phyloP scores from a whole-genome alignment of 2,329 filamentous ascomycete species.

The Nigrospora sphaerica region DNA sequence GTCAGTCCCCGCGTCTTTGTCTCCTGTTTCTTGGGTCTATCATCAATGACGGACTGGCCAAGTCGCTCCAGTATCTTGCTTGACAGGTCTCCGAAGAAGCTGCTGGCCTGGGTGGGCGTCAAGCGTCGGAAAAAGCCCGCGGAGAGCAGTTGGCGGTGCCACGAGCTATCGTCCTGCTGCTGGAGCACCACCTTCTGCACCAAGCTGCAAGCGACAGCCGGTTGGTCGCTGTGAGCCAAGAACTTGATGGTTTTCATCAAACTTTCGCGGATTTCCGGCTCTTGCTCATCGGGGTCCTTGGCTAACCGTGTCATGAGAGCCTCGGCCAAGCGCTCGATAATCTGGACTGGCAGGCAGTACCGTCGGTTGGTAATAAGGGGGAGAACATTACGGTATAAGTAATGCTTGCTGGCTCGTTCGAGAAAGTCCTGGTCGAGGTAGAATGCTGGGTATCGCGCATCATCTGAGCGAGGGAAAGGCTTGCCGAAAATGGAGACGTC shows the following conservation, averaged over 20 bases:
- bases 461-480: slow-evolving; percentile 9
- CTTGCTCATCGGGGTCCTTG: neutral
- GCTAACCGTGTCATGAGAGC: slow-evolving; percentile 7
- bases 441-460: slow-evolving; percentile 12
- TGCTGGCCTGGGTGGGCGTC: slow-evolving; percentile 12
- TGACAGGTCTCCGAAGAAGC: slow-evolving; percentile 19
- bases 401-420: slow-evolving; percentile 8
- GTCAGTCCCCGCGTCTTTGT: neutral
- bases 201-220: slow-evolving; percentile 19
- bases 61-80: slow-evolving; percentile 20
- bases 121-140: slow-evolving; percentile 18
- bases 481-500: slow-evolving; percentile 8
- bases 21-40: neutral
- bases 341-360: slow-evolving; percentile 1
- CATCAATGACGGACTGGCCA: slow-evolving; percentile 5
- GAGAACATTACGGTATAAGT: slow-evolving; percentile 12
- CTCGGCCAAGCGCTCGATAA: slow-evolving; percentile 2
- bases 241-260: slow-evolving; percentile 10
- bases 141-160: slow-evolving; percentile 23
- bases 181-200: slow-evolving; percentile 22
- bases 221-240: slow-evolving; percentile 20
- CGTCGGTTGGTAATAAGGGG: slow-evolving; percentile 3
- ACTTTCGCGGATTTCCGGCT: slow-evolving; percentile 1
- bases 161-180: slow-evolving; percentile 20
- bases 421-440: slow-evolving; percentile 11